Base-by-base conservation (phyloP, 2,329 filamentous ascomycete species). In the Penicillium sp. region DNA sequence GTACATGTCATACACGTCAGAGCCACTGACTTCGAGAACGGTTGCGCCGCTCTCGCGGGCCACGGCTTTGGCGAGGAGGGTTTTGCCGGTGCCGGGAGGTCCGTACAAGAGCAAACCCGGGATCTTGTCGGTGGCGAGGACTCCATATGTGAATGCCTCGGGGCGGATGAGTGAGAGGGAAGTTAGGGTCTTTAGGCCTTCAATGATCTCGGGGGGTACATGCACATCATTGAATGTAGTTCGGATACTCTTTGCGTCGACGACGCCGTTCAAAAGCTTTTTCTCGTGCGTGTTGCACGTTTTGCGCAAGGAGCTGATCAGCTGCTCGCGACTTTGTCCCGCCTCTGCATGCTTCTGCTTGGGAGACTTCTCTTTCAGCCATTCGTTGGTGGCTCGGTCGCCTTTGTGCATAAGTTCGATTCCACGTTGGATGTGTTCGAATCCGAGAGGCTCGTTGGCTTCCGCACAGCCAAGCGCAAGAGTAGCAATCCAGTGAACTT, bases 141-240 rank as follows among this genome's bases (percentile, higher is more conserved):
- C 89, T 70, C 93, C 93, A 60, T 99, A 99, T 10, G 84, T 85
- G 71, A 97, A 99, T n/a, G 91, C 92, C 54, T 97, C 91, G 0
- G 93, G 93, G 0, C 92, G 84, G 42, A 89, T 77, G 4, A 99
- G 77, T 0, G 91, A 93, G 14, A 99, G 76, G 0, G 88, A 89
- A 0, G 93, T 99, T 42, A 97, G 79, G 4, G 89, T 89, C 66
- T 92, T 90, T 46, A 99, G 78, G 1, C 91, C 87, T 18, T 93
- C 88, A 27, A 95, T 87, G 2, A 89, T 95, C 52, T 91, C 89
- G 0, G 78, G 72, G 0, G 90, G 84, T 1, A 86, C 89, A 61
- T 95, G 89, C 16, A 99, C 87, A 65, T 95, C 88, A 19, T 81
- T 78, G 65, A 97, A 99, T 0, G 89, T 95, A 0, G 88, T 95